Conservation (phyloP, 257 asterid genomes). For the Anisodus acutangulus region DNA sequence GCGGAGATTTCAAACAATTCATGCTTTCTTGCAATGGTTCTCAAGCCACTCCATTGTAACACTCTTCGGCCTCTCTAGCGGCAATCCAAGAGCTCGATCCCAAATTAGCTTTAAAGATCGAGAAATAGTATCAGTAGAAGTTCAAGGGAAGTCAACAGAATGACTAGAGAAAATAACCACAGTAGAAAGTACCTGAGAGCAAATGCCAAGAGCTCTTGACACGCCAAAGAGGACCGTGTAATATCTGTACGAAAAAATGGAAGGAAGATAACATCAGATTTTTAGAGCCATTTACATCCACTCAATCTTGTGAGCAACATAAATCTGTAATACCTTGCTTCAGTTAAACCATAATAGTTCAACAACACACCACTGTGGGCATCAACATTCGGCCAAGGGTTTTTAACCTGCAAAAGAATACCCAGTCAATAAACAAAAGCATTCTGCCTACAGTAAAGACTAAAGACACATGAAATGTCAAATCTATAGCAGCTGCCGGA, state of each 20-base stretch:
- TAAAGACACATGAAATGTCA: not conserved
- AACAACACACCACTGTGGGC: constrained; percentile 95
- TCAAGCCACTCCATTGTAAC: constrained; percentile 90
- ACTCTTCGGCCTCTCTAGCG: constrained; percentile 98
- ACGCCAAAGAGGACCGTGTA: constrained; percentile 98
- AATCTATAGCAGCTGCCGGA: not conserved
- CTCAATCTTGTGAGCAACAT: not conserved
- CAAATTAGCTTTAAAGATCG: constrained; percentile 69
- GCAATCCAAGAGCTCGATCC: constrained; percentile 99
- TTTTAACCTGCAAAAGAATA: constrained; percentile 59
- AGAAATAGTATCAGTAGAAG: constrained; percentile 16
- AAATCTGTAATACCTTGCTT: constrained; percentile 54
- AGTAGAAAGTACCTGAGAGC: constrained; percentile 70
- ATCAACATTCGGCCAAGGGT: constrained; percentile 97
- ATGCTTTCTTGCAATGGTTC: constrained; percentile 64
- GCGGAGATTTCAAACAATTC: constrained; percentile 38
- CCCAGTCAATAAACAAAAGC: not conserved
- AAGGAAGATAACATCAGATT: not conserved
- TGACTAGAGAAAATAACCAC: not conserved
- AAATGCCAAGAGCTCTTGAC: constrained; percentile 93
- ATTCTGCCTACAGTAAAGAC: not conserved
- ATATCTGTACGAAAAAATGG: constrained; percentile 32
- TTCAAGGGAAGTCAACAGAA: not conserved
- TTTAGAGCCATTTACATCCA: constrained; percentile 4
- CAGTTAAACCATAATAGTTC: constrained; percentile 83